Evolutionary conservation across 768 basidiomycete genomes (phyloP), one percentile per base, ranked within the genome.

Genomic region (Leccinellum luteum): DNA sequence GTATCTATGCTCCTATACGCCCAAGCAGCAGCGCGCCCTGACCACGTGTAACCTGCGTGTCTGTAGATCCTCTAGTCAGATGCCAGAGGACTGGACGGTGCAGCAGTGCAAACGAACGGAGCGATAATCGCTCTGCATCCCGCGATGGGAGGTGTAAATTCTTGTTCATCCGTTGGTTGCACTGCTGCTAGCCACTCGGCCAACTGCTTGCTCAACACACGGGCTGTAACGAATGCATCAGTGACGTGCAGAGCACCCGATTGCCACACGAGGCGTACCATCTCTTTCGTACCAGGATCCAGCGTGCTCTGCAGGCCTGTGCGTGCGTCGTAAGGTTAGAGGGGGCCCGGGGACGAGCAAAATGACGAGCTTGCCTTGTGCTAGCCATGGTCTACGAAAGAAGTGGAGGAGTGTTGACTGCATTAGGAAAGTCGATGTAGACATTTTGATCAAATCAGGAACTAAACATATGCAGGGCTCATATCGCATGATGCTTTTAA

Each of bases 21-120:
- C 93, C 94, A 98, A 3, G 94, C 96, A 3, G 97, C 96, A 1
- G 95, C 81, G 5, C 85, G 86, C 21, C 97, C 97, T 54, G 94
- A 97, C 74, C 97, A 98, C 5, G 86, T 82, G 75, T 95, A 98
- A 6, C 97, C 97, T 2, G 97, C 97, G 72, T 99, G 97, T 10
- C 95, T 98, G 69, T 23, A 41, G 10, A 65, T 41, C 9, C 34
- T 19, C 23, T 13, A 9, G 35, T 68, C 30, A 69, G 59, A 52
- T 31, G 31, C 15, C 13, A 51, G 45, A 32, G 17, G 48, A 34
- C 14, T 31, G 19, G 41, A 27, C 12, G 50, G 43, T 57, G 49
- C 15, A 34, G 19, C 27, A 28, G 32, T 49, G 54, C 30, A 45
- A 43, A 79, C 92, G 64, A 66, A 98, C 94, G 97, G 97, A 19